These are phyloP conservation scores for Myriosclerotinia scirpicola DNA, from an alignment of 2,329 filamentous ascomycete genomes.

Conservation along the genomic window DNA sequence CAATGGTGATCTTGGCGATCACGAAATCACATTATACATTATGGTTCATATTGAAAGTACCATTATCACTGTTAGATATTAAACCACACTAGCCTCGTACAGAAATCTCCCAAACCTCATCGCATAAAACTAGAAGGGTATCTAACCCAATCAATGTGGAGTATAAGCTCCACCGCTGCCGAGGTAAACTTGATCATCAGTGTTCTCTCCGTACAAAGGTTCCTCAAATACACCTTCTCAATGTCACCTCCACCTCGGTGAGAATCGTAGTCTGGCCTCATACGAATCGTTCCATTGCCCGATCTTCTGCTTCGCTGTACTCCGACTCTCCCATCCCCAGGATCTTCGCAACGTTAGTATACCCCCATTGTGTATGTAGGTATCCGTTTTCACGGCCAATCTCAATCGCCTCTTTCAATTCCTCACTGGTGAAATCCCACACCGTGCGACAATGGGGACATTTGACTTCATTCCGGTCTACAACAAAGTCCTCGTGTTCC, in stretches of 20 bases:
- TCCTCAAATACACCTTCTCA: neutral
- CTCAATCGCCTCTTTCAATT: neutral
- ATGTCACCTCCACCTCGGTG: neutral
- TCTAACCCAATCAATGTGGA: neutral
- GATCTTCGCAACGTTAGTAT: neutral
- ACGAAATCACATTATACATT: neutral
- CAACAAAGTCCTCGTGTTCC: too few relatives aligned
- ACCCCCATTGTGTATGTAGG: neutral
- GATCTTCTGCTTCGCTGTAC: neutral
- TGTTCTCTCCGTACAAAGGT: neutral
- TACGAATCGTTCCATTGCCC: neutral
- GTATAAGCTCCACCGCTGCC: neutral
- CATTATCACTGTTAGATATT: neutral
- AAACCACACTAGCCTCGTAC: neutral
- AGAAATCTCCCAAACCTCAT: neutral
- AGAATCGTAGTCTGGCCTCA: neutral
- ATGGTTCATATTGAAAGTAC: slow-evolving; percentile 10
- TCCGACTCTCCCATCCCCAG: neutral
- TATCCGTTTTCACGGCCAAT: too few relatives aligned
- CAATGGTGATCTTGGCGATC: slow-evolving; percentile 11
- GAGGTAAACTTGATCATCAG: neutral
- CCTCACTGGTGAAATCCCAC: neutral
- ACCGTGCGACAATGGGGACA: neutral
- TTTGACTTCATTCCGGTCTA: neutral
- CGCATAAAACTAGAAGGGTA: neutral